Evolutionary conservation across 192 early-diverging fungal genomes (phyloP).

Genomic region (Pilaira anomala): DNA sequence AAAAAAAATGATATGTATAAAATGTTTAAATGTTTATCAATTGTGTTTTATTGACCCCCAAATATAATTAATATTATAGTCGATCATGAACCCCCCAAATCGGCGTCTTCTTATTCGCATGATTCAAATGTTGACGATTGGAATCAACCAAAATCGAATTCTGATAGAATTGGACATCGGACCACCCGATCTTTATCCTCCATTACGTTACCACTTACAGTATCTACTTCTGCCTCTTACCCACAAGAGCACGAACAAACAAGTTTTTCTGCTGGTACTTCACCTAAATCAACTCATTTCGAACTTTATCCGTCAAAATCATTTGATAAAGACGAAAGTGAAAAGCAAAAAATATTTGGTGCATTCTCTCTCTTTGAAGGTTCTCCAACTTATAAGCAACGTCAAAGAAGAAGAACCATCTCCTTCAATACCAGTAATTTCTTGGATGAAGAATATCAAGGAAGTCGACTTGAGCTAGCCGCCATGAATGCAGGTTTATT

Average conservation of each 20-base stretch:
- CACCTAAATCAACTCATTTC: too few species aligned
- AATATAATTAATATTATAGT: not conserved
- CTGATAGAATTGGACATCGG: not conserved
- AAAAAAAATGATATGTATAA: not conserved
- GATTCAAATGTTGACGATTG: not conserved
- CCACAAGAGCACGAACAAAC: too few species aligned
- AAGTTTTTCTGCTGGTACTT: too few species aligned
- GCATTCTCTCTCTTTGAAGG: constrained; percentile 66
- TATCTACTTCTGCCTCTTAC: not conserved
- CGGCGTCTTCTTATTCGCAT: not conserved
- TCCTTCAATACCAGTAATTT: constrained; percentile 20
- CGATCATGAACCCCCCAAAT: not conserved
- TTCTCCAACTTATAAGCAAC: constrained; percentile 71
- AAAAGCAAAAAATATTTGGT: constrained; percentile 38
- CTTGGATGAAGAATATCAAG: not conserved
- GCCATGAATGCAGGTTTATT: constrained; percentile 1
- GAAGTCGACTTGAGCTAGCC: not conserved
- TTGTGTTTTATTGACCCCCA: not conserved
- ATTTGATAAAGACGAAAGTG: not conserved
- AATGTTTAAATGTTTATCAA: not conserved
- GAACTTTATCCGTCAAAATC: not conserved
- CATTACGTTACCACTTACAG: not conserved
- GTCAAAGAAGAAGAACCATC: constrained; percentile 48
- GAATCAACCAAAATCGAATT: not conserved
- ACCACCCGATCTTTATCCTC: not conserved